These are phyloP conservation scores for Calonectria pauciramosa DNA, from an alignment of 2,329 filamentous ascomycete genomes.

Conservation along the genomic window DNA sequence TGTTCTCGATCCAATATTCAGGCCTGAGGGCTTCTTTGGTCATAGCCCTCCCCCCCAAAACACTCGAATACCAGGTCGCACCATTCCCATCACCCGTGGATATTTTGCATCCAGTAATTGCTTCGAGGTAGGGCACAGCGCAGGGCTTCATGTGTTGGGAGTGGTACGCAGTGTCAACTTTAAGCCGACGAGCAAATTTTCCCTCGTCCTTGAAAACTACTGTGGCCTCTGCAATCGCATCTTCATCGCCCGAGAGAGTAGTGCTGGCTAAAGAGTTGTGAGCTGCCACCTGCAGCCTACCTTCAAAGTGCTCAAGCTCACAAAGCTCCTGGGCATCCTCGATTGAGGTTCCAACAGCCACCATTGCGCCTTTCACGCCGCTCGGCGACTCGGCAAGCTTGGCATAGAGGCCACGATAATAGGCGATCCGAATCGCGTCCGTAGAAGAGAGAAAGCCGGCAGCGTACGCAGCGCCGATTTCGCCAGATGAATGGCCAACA, in stretches of 20 bases:
- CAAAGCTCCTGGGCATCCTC: constrained; percentile 31
- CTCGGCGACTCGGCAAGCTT: background rate
- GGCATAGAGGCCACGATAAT: constrained; percentile 22
- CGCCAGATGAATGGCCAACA: constrained; percentile 64
- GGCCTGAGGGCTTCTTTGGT: background rate
- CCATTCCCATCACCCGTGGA: background rate
- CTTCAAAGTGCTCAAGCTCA: constrained; percentile 26
- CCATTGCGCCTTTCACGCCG: constrained; percentile 27
- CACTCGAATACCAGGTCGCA: constrained; percentile 34
- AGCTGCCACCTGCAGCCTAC: constrained; percentile 42
- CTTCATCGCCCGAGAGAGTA: constrained; percentile 48
- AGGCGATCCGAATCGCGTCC: constrained; percentile 44
- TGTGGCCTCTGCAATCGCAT: background rate
- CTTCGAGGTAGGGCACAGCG: constrained; percentile 26
- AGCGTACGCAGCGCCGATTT: constrained; percentile 66
- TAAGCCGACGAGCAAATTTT: constrained; percentile 47
- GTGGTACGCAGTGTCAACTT: constrained; percentile 63
- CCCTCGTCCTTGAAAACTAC: constrained; percentile 22
- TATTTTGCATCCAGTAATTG: background rate
- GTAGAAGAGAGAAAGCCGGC: constrained; percentile 54
- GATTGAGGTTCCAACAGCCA: constrained; percentile 40
- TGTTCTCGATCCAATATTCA: constrained; percentile 44
- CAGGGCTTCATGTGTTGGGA: constrained; percentile 59
- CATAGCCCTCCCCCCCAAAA: constrained; percentile 42
- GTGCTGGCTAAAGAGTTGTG: constrained; percentile 39